These are phyloP conservation scores for Pseudogymnoascus pannorum DNA, from an alignment of 2,329 filamentous ascomycete genomes.

Conservation along the genomic window DNA sequence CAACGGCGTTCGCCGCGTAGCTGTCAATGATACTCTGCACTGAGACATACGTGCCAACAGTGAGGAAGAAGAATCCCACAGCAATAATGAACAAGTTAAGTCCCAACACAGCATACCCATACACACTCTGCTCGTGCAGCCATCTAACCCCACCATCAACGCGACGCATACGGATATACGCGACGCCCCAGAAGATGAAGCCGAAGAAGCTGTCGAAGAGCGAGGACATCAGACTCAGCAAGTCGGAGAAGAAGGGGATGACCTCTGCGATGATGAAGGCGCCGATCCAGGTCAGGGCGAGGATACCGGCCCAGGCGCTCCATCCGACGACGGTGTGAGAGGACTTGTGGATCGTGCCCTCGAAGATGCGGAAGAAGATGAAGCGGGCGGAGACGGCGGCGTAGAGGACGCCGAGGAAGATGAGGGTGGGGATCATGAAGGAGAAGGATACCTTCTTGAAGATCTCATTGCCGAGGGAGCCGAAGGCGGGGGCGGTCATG, in stretches of 20 bases:
- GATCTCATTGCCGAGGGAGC: slow-evolving; percentile 62
- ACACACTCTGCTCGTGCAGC: slow-evolving; percentile 22
- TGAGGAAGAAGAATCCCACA: slow-evolving; percentile 74
- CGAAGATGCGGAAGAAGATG: slow-evolving; percentile 84
- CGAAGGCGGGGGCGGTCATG: slow-evolving; percentile 81
- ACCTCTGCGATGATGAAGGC: slow-evolving; percentile 89
- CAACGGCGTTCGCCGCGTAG: slow-evolving; percentile 57
- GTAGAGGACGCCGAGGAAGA: slow-evolving; percentile 87
- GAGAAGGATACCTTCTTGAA: slow-evolving; percentile 87
- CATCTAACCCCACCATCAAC: slow-evolving; percentile 50
- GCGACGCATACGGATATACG: slow-evolving; percentile 68
- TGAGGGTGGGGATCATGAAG: slow-evolving; percentile 92
- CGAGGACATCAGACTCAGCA: slow-evolving; percentile 71
- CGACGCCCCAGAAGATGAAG: slow-evolving; percentile 90
- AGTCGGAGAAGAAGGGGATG: slow-evolving; percentile 80
- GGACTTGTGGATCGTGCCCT: slow-evolving; percentile 69
- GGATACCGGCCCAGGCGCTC: slow-evolving; percentile 68
- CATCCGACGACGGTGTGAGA: slow-evolving; percentile 78
- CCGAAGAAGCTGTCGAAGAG: slow-evolving; percentile 91
- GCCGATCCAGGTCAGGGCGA: slow-evolving; percentile 70
- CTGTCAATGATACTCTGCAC: slow-evolving; percentile 69
- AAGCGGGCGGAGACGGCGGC: slow-evolving; percentile 86
- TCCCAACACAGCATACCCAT: slow-evolving; percentile 45
- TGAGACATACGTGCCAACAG: slow-evolving; percentile 71
- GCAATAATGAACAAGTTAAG: slow-evolving; percentile 68